A percentile compares a stretch with the other conserved stretches of the same genome.
Conservation (phyloP, 2,329 filamentous ascomycete species). For the Xylariaceae sp. region DNA sequence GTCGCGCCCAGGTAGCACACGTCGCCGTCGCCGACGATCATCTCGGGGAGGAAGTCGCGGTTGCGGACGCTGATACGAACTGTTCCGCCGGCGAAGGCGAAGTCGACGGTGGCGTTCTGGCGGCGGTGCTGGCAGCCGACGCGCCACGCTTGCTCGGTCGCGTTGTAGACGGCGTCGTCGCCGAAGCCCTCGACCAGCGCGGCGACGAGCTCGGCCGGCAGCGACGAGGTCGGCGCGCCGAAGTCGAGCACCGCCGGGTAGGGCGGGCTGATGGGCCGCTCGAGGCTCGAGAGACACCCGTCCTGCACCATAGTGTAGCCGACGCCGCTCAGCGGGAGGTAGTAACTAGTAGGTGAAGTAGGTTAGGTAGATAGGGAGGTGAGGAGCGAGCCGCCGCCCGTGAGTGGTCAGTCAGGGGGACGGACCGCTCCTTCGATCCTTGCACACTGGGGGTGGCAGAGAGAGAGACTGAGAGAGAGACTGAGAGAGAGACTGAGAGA, state of each 20-base stretch:
- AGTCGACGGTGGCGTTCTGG: slow-evolving; percentile 10
- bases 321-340: too few species aligned
- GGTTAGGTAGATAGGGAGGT: too few species aligned
- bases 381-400: too few species aligned
- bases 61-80: slow-evolving; percentile 10
- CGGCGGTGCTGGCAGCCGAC: slow-evolving; percentile 10
- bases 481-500: too few species aligned
- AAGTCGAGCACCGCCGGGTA: slow-evolving; percentile 9
- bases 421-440: too few species aligned
- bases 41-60: slow-evolving; percentile 12
- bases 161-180: slow-evolving; percentile 5
- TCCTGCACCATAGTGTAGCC: too few species aligned
- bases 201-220: slow-evolving; percentile 6
- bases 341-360: too few species aligned
- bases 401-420: too few species aligned
- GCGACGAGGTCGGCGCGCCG: slow-evolving; percentile 6
- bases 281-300: too few species aligned
- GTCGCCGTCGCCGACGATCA: neutral
- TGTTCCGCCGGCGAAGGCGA: slow-evolving; percentile 7
- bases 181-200: slow-evolving; percentile 5
- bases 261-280: too few species aligned
- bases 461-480: too few species aligned
- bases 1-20: slow-evolving; percentile 8
- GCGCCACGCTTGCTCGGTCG: slow-evolving; percentile 5
- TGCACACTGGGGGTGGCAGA: too few species aligned